phyloP scores from a whole-genome alignment of 1,284 basidiomycete species.

The Microbotryum lychnidis-dioicae region DNA sequence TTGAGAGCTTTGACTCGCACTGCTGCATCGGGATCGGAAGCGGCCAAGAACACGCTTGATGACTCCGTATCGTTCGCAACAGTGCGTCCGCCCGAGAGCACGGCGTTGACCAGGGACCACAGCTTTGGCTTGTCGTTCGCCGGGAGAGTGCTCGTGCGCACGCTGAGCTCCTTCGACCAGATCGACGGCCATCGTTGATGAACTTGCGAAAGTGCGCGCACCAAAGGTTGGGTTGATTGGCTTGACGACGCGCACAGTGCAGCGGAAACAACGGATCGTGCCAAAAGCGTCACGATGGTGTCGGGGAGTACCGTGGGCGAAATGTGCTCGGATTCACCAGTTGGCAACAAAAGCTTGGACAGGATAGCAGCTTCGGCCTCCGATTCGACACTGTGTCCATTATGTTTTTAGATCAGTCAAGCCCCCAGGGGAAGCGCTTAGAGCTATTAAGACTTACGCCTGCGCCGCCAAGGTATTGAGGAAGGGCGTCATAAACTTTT shows the following conservation, averaged over 20 bases:
- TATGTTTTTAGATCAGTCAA: too few species aligned
- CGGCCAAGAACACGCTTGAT: slow-evolving; percentile 36
- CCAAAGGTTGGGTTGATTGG: too few species aligned
- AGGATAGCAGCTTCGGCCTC: slow-evolving; percentile 5
- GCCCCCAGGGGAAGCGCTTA: too few species aligned
- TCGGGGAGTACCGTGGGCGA: slow-evolving; percentile 15
- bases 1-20: slow-evolving; percentile 41
- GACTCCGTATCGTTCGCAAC: slow-evolving; percentile 1
- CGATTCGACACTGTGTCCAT: too few species aligned
- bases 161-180: slow-evolving; percentile 13
- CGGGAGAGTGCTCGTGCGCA: not conserved
- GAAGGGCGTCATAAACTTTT: slow-evolving; percentile 29
- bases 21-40: slow-evolving; percentile 41
- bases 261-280: not conserved
- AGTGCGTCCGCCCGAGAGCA: slow-evolving; percentile 14
- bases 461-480: slow-evolving; percentile 21
- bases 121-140: slow-evolving; percentile 4
- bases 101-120: slow-evolving; percentile 20
- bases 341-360: not conserved
- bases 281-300: not conserved
- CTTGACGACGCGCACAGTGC: not conserved
- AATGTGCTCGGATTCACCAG: not conserved
- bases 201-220: slow-evolving; percentile 16
- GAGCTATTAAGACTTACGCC: slow-evolving; percentile 6
- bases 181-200: slow-evolving; percentile 29